Evolutionary conservation across 139 green algal species (phyloP).

Genomic region (Edaphochlamys debaryana): DNA sequence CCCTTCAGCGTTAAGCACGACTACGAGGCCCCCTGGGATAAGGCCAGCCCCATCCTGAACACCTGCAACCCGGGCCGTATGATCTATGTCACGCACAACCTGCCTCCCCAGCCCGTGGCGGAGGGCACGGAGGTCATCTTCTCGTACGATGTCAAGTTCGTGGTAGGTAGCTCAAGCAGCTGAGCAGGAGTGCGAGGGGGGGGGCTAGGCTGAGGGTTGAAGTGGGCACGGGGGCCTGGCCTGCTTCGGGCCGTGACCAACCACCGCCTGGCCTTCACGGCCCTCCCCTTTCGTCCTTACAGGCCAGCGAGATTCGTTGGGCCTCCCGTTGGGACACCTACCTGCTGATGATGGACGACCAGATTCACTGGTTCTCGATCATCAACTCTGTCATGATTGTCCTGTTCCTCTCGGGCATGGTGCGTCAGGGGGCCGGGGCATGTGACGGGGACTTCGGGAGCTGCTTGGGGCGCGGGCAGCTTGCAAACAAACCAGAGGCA

Average conservation of each 20-base stretch:
- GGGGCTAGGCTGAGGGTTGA: too few relatives aligned
- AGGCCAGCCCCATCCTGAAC: constrained; percentile 71
- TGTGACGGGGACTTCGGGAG: too few relatives aligned
- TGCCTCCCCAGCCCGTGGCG: constrained; percentile 81
- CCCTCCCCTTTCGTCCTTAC: not conserved
- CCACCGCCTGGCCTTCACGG: too few relatives aligned
- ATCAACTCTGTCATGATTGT: constrained; percentile 99
- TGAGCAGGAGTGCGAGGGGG: not conserved
- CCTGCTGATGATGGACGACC: constrained; percentile 93
- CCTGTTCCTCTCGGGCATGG: constrained; percentile 98
- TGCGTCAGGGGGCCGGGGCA: constrained; percentile 52
- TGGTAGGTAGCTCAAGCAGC: constrained; percentile 56
- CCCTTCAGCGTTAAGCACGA: constrained; percentile 92
- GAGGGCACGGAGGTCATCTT: constrained; percentile 94
- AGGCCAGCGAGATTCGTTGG: constrained; percentile 90
- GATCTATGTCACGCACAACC: constrained; percentile 83
- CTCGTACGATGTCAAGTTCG: constrained; percentile 95
- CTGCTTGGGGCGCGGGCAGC: too few relatives aligned
- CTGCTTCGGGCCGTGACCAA: too few relatives aligned
- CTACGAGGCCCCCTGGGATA: constrained; percentile 86
- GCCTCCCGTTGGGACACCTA: constrained; percentile 99
- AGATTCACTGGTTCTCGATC: constrained; percentile 99
- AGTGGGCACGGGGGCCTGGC: too few relatives aligned
- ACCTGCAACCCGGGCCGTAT: constrained; percentile 91
- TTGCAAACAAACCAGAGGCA: too few relatives aligned